Conservation (phyloP, 164 flowering plant genomes). For the Magnolia changhungtana region DNA sequence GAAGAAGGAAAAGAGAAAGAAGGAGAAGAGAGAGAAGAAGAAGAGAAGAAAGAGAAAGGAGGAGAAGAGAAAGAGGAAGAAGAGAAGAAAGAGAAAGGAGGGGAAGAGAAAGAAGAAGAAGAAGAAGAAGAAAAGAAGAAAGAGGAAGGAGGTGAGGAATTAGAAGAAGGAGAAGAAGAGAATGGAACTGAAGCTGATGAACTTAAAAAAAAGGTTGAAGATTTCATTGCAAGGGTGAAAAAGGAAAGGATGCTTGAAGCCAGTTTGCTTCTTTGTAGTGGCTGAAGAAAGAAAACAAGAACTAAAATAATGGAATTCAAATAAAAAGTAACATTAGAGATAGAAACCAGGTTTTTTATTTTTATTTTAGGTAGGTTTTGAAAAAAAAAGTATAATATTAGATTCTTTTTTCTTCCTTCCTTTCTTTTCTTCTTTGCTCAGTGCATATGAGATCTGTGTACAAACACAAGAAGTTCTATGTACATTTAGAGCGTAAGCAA, state of each 20-base stretch:
- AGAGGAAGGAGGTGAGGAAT: constrained; percentile 8
- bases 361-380: not conserved
- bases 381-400: too few relatives aligned
- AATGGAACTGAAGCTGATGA: constrained; percentile 36
- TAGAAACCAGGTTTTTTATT: not conserved
- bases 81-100: not conserved
- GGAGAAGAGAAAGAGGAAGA: constrained; percentile 2
- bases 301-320: not conserved
- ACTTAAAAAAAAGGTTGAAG: constrained; percentile 60
- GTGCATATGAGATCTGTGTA: constrained; percentile 13
- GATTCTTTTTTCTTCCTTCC: not conserved
- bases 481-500: constrained; percentile 10
- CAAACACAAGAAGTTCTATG: constrained; percentile 3
- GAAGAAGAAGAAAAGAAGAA: not conserved
- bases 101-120: constrained; percentile 3
- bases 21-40: not conserved
- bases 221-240: constrained; percentile 64
- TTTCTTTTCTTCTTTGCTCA: not conserved
- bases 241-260: constrained; percentile 58
- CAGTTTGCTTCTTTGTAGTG: constrained; percentile 12
- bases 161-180: constrained; percentile 21
- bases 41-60: constrained; percentile 11
- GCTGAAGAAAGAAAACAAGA: constrained; percentile 7
- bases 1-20: constrained; percentile 9
- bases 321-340: not conserved